phyloP scores from a whole-genome alignment of 2,329 filamentous ascomycete species.

The Aspergillus phoenicis region DNA sequence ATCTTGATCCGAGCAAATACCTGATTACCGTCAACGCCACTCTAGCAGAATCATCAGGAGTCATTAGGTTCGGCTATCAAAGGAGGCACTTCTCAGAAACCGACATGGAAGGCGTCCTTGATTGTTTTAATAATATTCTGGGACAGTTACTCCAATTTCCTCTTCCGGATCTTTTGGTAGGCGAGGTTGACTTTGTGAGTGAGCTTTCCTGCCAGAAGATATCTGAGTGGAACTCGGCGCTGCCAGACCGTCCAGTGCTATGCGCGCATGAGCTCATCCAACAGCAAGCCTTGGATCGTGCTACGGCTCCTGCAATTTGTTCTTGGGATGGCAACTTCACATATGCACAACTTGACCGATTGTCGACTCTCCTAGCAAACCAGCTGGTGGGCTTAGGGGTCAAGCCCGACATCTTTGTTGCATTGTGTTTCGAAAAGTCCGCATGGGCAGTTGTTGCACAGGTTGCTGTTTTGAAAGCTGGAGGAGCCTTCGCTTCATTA shows the following conservation, averaged over 20 bases:
- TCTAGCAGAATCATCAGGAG: slow-evolving; percentile 38
- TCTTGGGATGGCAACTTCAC: slow-evolving; percentile 43
- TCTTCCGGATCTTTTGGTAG: slow-evolving; percentile 20
- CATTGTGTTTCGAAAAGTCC: slow-evolving; percentile 48
- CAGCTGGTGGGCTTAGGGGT: slow-evolving; percentile 43
- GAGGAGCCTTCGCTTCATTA: slow-evolving; percentile 46
- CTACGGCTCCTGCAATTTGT: slow-evolving; percentile 34
- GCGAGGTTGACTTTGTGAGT: slow-evolving; percentile 35
- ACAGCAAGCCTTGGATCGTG: slow-evolving; percentile 29
- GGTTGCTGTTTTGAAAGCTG: slow-evolving; percentile 46
- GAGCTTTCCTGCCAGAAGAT: slow-evolving; percentile 35
- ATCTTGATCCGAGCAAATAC: slow-evolving; percentile 17
- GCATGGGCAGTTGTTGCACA: slow-evolving; percentile 47
- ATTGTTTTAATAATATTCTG: slow-evolving; percentile 38
- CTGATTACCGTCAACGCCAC: slow-evolving; percentile 34
- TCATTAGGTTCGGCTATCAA: slow-evolving; percentile 57
- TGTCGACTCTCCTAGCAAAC: slow-evolving; percentile 41
- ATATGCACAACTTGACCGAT: slow-evolving; percentile 40
- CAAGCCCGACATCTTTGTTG: slow-evolving; percentile 42
- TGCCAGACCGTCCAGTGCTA: slow-evolving; percentile 33
- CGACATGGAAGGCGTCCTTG: slow-evolving; percentile 35
- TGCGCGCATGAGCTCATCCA: slow-evolving; percentile 43
- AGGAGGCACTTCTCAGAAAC: slow-evolving; percentile 51
- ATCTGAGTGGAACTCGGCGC: slow-evolving; percentile 36
- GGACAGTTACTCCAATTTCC: slow-evolving; percentile 28